Conservation (phyloP, 2,329 filamentous ascomycete species). For the Chaetothyriales sp. region DNA sequence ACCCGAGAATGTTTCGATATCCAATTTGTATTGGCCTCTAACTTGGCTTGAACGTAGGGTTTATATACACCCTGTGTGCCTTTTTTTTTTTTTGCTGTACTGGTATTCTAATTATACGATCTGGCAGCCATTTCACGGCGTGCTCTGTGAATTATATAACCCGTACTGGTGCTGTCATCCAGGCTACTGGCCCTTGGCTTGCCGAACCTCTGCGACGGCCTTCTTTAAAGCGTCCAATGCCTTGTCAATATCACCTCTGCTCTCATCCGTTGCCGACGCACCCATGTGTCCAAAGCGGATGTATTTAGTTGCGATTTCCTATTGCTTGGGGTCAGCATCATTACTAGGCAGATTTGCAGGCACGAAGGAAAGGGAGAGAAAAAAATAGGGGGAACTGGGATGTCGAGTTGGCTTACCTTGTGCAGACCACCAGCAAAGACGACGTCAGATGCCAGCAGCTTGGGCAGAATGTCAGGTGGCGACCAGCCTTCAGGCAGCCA, state of each 20-base stretch:
- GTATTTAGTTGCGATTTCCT: constrained; percentile 77
- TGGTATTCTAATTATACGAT: no score
- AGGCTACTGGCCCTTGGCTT: constrained; percentile 31
- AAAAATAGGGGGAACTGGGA: background rate
- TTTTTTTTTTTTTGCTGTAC: no score
- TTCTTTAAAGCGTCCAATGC: constrained; percentile 65
- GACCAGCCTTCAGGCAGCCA: constrained; percentile 77
- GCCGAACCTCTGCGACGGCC: constrained; percentile 58
- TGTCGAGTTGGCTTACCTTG: constrained; percentile 34
- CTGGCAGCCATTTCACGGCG: no score
- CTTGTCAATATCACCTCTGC: constrained; percentile 66
- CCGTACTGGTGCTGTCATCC: no score
- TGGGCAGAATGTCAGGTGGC: constrained; percentile 70
- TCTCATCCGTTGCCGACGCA: constrained; percentile 70
- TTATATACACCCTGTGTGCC: no score
- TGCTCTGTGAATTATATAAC: no score
- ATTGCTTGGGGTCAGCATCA: background rate
- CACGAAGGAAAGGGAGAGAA: background rate
- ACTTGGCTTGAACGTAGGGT: no score
- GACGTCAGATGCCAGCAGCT: constrained; percentile 69
- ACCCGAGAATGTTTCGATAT: no score
- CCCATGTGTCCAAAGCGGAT: constrained; percentile 97
- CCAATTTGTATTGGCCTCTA: no score
- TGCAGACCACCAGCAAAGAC: constrained; percentile 92
- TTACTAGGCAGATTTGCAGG: no score